Conservation (phyloP, 1,139 yeast genomes). For the Debaryomyces singareniensis region DNA sequence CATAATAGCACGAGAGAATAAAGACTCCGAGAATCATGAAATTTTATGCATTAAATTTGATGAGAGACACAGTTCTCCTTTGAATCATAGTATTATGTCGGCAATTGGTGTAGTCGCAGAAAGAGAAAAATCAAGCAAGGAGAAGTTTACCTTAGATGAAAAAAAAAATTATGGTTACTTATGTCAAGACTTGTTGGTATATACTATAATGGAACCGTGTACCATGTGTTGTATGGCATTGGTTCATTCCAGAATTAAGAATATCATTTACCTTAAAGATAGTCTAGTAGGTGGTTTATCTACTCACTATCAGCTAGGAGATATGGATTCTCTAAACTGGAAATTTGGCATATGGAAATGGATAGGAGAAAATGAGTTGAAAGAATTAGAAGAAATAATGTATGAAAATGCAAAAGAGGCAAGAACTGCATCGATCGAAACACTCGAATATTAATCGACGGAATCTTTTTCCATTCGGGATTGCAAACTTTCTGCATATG, state of each 20-base stretch:
- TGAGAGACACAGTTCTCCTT: slow-evolving; percentile 31
- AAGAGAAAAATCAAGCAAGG: slow-evolving; percentile 33
- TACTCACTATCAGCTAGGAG: slow-evolving; percentile 68
- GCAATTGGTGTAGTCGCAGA: slow-evolving; percentile 60
- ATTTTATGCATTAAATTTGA: slow-evolving; percentile 18
- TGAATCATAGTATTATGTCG: slow-evolving; percentile 68
- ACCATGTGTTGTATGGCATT: slow-evolving; percentile 97
- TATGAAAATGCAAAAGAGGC: background rate
- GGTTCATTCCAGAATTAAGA: slow-evolving; percentile 77
- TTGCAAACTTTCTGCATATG: too few species aligned
- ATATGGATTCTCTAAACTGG: slow-evolving; percentile 68
- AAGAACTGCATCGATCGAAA: too few species aligned
- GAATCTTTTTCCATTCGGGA: too few species aligned
- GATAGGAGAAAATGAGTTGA: slow-evolving; percentile 26
- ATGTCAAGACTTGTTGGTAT: slow-evolving; percentile 71
- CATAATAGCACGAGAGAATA: slow-evolving; percentile 16
- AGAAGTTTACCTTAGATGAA: slow-evolving; percentile 7
- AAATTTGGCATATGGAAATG: slow-evolving; percentile 74
- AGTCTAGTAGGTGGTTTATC: slow-evolving; percentile 48
- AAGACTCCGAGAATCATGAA: slow-evolving; percentile 8
- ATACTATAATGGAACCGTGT: slow-evolving; percentile 94
- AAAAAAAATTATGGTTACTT: slow-evolving; percentile 41
- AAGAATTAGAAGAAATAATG: slow-evolving; percentile 7
- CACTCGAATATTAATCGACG: too few species aligned
- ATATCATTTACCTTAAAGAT: slow-evolving; percentile 54